These are phyloP conservation scores for Macaranga tanarius DNA, from an alignment of 441 rosid genomes.

Conservation along the genomic window DNA sequence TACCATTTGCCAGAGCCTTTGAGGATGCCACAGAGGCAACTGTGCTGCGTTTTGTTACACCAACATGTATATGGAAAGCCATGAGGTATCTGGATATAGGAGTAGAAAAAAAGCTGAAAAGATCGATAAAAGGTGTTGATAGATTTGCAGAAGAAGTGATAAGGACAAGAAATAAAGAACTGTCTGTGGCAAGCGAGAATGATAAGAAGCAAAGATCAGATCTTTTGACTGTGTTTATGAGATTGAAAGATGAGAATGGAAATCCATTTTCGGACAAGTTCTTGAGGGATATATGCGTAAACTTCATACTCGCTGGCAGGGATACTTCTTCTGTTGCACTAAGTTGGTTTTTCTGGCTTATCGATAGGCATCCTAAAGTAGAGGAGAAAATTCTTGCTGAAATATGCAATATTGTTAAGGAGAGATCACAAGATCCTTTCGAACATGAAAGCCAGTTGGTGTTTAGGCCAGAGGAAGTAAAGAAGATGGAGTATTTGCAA, in stretches of 20 bases:
- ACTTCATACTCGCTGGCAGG: constrained; percentile 95
- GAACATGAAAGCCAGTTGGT: constrained; percentile 33
- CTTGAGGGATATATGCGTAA: constrained; percentile 80
- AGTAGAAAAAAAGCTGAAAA: constrained; percentile 62
- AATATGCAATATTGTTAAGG: constrained; percentile 44
- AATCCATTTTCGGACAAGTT: constrained; percentile 70
- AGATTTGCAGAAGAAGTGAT: constrained; percentile 75
- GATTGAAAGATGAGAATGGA: constrained; percentile 53
- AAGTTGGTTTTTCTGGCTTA: constrained; percentile 95
- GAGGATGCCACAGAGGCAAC: constrained; percentile 91
- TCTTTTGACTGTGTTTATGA: constrained; percentile 70
- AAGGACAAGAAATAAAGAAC: constrained; percentile 67
- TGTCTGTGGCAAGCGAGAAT: constrained; percentile 26
- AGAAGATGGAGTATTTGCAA: constrained; percentile 90
- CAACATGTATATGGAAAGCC: constrained; percentile 75
- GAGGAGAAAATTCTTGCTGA: constrained; percentile 62
- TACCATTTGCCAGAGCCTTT: constrained; percentile 82
- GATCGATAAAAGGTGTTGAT: constrained; percentile 63
- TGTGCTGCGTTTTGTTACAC: constrained; percentile 64
- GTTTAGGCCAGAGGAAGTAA: constrained; percentile 75
- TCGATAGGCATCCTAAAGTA: constrained; percentile 57
- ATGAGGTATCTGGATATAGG: constrained; percentile 69
- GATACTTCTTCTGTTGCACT: constrained; percentile 92
- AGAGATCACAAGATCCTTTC: constrained; percentile 35
- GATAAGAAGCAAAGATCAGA: constrained; percentile 52